phyloP scores from a whole-genome alignment of 371 early-diverging fungal genomes.

The Saksenaea vasiformis region DNA sequence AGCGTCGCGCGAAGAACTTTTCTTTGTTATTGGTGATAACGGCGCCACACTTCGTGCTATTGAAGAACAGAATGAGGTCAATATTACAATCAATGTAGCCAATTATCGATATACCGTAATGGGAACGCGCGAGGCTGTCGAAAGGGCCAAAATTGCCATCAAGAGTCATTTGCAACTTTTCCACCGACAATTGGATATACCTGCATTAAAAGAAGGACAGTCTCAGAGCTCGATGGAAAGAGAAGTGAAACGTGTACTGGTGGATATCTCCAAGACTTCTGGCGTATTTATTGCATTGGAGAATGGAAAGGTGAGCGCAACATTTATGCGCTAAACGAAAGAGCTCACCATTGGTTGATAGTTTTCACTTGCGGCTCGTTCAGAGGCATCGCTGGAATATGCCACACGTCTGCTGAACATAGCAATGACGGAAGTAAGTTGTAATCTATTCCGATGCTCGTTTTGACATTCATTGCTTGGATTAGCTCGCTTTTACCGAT shows the following conservation, averaged over 20 bases:
- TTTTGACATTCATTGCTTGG: not conserved
- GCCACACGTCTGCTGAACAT: constrained; percentile 26
- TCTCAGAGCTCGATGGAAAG: not conserved
- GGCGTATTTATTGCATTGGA: constrained; percentile 25
- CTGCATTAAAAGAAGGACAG: not conserved
- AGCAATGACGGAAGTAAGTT: constrained; percentile 28
- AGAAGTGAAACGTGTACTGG: constrained; percentile 13
- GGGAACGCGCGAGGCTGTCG: constrained; percentile 20
- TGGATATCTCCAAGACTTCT: constrained; percentile 30
- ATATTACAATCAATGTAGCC: constrained; percentile 27
- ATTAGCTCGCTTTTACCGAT: constrained; percentile 20
- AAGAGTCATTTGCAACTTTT: constrained; percentile 15
- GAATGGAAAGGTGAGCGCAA: constrained; percentile 20
- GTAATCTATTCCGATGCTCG: not conserved
- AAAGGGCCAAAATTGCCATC: constrained; percentile 22
- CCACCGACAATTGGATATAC: constrained; percentile 16
- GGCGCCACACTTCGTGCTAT: constrained; percentile 29
- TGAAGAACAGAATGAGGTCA: constrained; percentile 27
- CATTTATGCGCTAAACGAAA: not conserved
- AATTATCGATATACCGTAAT: constrained; percentile 22
- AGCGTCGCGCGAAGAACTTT: constrained; percentile 27
- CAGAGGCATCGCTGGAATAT: constrained; percentile 18
- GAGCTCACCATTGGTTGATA: not conserved
- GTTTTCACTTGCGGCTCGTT: constrained; percentile 28
- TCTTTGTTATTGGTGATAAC: constrained; percentile 40